Percentiles rank a stretch among this genome's conserved stretches.
phyloP scores from a whole-genome alignment of 805 yeast genomes.

The Ogataea wickerhamii region DNA sequence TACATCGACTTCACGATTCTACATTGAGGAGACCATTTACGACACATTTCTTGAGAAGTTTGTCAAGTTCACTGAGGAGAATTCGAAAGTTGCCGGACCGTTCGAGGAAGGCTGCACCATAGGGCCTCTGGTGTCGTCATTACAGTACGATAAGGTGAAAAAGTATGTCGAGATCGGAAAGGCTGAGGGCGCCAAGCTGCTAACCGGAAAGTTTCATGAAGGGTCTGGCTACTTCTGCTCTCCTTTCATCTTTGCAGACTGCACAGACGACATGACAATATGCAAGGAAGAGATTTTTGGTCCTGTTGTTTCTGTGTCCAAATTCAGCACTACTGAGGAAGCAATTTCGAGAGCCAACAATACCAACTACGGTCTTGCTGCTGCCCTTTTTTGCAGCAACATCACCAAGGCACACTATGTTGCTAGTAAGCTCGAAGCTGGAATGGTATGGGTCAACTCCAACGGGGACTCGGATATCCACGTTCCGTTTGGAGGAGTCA shows the following conservation, averaged over 20 bases:
- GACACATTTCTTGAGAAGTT: slow-evolving; percentile 40
- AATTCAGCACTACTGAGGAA: slow-evolving; percentile 63
- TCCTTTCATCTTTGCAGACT: slow-evolving; percentile 73
- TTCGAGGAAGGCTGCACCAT: slow-evolving; percentile 61
- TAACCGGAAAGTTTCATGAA: slow-evolving; percentile 63
- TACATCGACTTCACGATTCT: slow-evolving; percentile 45
- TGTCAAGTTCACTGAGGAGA: slow-evolving; percentile 34
- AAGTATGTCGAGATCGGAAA: slow-evolving; percentile 63
- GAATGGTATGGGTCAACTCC: slow-evolving; percentile 61
- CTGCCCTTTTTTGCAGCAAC: slow-evolving; percentile 68
- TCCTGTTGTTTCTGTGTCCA: slow-evolving; percentile 69
- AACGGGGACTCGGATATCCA: slow-evolving; percentile 54
- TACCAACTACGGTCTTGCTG: slow-evolving; percentile 73
- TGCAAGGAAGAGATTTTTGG: slow-evolving; percentile 77
- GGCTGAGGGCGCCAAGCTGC: slow-evolving; percentile 63
- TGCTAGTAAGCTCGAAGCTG: slow-evolving; percentile 60
- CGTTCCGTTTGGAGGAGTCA: slow-evolving; percentile 69
- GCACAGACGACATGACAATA: slow-evolving; percentile 58
- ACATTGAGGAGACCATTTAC: slow-evolving; percentile 40
- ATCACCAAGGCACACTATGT: slow-evolving; percentile 59
- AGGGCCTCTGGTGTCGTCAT: slow-evolving; percentile 71
- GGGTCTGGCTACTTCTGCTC: slow-evolving; percentile 62
- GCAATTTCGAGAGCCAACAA: slow-evolving; percentile 63
- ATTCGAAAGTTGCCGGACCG: slow-evolving; percentile 61
- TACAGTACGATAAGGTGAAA: slow-evolving; percentile 66